phyloP scores from a whole-genome alignment of 1,284 basidiomycete species.

The Xanthoconium separans region DNA sequence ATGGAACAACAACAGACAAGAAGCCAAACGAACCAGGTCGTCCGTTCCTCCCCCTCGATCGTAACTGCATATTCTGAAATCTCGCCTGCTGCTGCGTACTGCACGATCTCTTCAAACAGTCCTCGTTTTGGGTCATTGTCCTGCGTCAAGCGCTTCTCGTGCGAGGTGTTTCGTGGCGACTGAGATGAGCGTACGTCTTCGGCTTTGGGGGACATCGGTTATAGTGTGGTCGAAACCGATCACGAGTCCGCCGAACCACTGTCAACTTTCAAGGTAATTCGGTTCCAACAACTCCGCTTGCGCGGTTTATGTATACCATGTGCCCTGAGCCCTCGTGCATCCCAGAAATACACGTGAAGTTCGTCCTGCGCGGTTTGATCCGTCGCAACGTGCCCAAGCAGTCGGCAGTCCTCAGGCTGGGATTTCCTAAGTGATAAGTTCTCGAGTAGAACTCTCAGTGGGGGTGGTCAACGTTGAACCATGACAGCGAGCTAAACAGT shows the following conservation, averaged over 20 bases:
- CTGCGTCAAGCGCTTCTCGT: constrained; percentile 1
- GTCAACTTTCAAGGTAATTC: not conserved
- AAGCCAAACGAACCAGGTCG: constrained; percentile 71
- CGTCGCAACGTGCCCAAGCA: not conserved
- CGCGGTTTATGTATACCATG: not conserved
- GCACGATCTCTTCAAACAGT: constrained; percentile 16
- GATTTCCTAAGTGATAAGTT: too few relatives aligned
- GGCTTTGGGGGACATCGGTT: constrained; percentile 9
- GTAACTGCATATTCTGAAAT: constrained; percentile 61
- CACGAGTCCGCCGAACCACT: not conserved
- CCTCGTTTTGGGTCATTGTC: constrained; percentile 2
- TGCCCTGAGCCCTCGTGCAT: too few relatives aligned
- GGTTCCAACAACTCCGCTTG: not conserved
- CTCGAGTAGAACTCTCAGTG: too few relatives aligned
- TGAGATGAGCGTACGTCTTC: not conserved
- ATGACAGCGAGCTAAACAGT: too few relatives aligned
- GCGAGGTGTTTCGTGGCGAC: not conserved
- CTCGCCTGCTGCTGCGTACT: constrained; percentile 38
- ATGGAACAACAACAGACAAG: constrained; percentile 66
- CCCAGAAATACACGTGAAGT: not conserved
- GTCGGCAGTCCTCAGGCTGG: not conserved
- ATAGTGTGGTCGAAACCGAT: not conserved
- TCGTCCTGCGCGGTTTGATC: not conserved
- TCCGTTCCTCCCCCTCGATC: constrained; percentile 68
- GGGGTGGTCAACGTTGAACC: too few relatives aligned